These are phyloP conservation scores for Dimargaris cristalligena DNA, from an alignment of 192 early-diverging fungal genomes.

Conservation along the genomic window DNA sequence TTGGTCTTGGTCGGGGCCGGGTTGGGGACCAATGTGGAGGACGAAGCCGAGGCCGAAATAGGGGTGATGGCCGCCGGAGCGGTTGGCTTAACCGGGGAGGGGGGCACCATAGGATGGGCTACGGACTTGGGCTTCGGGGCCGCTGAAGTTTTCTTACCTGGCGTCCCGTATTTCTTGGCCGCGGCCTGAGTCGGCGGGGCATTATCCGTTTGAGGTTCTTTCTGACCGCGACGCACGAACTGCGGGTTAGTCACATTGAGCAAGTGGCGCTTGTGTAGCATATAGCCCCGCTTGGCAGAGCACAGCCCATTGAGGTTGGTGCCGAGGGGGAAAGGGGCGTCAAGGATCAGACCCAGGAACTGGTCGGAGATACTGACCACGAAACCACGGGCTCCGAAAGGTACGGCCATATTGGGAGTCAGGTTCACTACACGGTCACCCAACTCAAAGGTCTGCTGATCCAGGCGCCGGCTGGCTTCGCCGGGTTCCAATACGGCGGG, in stretches of 20 bases:
- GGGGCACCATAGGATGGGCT: too few species aligned
- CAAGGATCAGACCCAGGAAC: slow-evolving; percentile 75
- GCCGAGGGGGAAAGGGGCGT: slow-evolving; percentile 64
- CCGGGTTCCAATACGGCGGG: slow-evolving; percentile 56
- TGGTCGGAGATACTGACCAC: slow-evolving; percentile 64
- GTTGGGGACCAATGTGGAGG: too few species aligned
- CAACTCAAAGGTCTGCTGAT: slow-evolving; percentile 57
- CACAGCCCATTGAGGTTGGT: slow-evolving; percentile 62
- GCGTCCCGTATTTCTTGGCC: too few species aligned
- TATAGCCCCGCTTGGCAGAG: slow-evolving; percentile 52
- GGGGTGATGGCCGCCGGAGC: too few species aligned
- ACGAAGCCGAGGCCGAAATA: too few species aligned
- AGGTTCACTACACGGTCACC: slow-evolving; percentile 78
- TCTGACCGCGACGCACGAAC: slow-evolving; percentile 11
- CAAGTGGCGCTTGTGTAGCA: slow-evolving; percentile 39
- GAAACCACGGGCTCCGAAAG: slow-evolving; percentile 66
- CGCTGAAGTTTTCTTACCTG: too few species aligned
- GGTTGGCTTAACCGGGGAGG: too few species aligned
- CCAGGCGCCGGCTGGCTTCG: slow-evolving; percentile 54
- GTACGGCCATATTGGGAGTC: slow-evolving; percentile 51
- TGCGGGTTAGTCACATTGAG: slow-evolving; percentile 58
- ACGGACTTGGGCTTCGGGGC: too few species aligned
- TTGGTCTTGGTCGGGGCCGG: too few species aligned
- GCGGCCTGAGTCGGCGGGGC: too few species aligned
- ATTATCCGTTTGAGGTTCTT: too few species aligned